phyloP scores from a whole-genome alignment of 2,329 filamentous ascomycete species.

The Epichloe gansuensis region DNA sequence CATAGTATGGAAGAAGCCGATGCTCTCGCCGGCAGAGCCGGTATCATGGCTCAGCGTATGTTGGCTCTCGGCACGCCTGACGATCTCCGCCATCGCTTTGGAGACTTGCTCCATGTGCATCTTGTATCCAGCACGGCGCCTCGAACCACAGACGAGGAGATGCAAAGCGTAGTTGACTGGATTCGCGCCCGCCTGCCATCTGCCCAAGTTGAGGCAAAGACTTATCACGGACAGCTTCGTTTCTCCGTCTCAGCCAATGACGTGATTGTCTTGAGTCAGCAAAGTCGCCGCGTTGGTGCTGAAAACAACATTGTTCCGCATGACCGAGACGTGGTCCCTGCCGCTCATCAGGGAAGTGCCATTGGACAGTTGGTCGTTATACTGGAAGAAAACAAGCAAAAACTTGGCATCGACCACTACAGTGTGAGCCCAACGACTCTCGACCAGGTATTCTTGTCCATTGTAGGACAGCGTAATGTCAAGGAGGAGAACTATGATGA shows the following conservation, averaged over 20 bases:
- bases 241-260: slow-evolving; percentile 56
- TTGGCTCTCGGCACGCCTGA: slow-evolving; percentile 69
- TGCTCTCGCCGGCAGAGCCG: slow-evolving; percentile 68
- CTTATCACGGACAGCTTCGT: slow-evolving; percentile 76
- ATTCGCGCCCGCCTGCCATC: slow-evolving; percentile 46
- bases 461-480: slow-evolving; percentile 69
- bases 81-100: slow-evolving; percentile 59
- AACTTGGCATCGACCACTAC: slow-evolving; percentile 69
- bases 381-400: slow-evolving; percentile 57
- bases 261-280: slow-evolving; percentile 17
- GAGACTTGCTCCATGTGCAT: slow-evolving; percentile 69
- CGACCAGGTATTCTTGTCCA: slow-evolving; percentile 80
- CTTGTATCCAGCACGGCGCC: slow-evolving; percentile 65
- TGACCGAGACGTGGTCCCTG: slow-evolving; percentile 9
- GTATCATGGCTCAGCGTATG: slow-evolving; percentile 78
- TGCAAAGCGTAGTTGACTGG: slow-evolving; percentile 53
- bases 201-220: slow-evolving; percentile 58
- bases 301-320: neutral
- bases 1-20: slow-evolving; percentile 95
- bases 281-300: neutral
- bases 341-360: slow-evolving; percentile 29
- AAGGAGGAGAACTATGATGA: slow-evolving; percentile 53
- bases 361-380: slow-evolving; percentile 59
- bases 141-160: slow-evolving; percentile 56
- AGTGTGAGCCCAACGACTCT: slow-evolving; percentile 76